Base-by-base conservation (phyloP, 2,329 filamentous ascomycete genomes). In the Cryphonectria nitschkei region DNA sequence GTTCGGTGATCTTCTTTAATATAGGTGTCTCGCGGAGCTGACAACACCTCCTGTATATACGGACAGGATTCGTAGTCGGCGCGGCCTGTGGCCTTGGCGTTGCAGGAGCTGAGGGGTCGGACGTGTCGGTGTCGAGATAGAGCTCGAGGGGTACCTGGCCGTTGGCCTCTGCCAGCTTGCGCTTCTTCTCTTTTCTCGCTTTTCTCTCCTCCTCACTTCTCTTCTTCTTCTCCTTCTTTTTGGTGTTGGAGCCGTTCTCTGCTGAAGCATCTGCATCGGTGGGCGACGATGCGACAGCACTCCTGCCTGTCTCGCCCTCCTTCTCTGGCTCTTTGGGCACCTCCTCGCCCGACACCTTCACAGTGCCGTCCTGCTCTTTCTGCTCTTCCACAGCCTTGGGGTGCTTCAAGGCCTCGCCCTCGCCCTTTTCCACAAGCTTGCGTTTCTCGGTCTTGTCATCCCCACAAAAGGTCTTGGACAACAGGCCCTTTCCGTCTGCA, bases 191-290 rank as follows among this genome's bases (percentile, higher is more conserved):
- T 79, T 97, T 97, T 68, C 95, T 89, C 72, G 96, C 93, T 78
- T 97, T 97, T 58, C 95, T 87, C 80, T 98, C 95, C 72, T 95
- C 94, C 78, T 98, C 95, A 56, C 93, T 97, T 74, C 92, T 90
- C 83, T 97, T 97, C 82, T 98, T 98, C 85, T 97, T 98, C 78
- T 98, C 95, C 80, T 94, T 96, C 82, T 97, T 98, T 76, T 90
- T 91, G 9, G 85, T 89, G 0, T 77, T 46, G 32, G 43, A 39
- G 16, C 41, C 13, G 26, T 26, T 60, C 0, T 73, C 72, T 34
- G 70, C 37, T 8, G 62, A 22, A 6, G 61, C 29, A 3, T 72
- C 70, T n/a, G 41, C 52, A 41, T 72, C 70, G 3, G 61, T 68
- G 3, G 63, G 43, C 32, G 63, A 26, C 22, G 64, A 2, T 6